Evolutionary conservation across 768 basidiomycete species (phyloP).

Genomic region (Phanerodontia chrysosporium): DNA sequence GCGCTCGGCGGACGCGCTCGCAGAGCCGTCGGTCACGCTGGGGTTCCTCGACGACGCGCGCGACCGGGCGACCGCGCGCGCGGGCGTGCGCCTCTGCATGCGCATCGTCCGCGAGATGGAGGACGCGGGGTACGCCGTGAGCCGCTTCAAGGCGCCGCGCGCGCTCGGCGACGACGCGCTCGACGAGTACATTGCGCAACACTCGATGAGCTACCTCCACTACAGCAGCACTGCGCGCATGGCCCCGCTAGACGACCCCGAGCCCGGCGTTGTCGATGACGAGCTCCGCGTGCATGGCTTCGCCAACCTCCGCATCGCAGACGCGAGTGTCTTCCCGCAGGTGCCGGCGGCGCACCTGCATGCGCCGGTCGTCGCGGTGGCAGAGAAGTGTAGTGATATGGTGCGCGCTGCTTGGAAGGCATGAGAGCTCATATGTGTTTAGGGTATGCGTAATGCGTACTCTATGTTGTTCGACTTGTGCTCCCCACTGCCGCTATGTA

Average conservation of each 20-base stretch:
- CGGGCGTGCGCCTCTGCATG: not conserved
- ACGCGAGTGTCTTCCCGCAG: conserved; percentile 21
- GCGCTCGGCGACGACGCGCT: not conserved
- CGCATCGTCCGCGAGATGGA: not conserved
- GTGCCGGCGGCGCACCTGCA: conserved; percentile 29
- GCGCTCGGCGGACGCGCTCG: not conserved
- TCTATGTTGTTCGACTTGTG: too few species aligned
- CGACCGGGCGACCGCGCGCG: not conserved
- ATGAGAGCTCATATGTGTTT: too few species aligned
- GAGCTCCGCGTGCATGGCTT: conserved; percentile 41
- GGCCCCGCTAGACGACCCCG: conserved; percentile 8
- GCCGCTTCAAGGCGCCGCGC: not conserved
- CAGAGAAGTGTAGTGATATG: conserved; percentile 37
- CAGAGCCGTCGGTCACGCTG: not conserved
- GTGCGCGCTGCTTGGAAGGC: conserved; percentile 9
- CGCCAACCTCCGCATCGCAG: conserved; percentile 33
- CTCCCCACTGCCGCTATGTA: too few species aligned
- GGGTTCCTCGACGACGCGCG: not conserved
- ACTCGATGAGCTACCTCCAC: conserved; percentile 14
- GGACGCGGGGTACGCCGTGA: not conserved
- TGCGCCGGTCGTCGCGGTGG: conserved; percentile 31
- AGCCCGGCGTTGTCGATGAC: conserved; percentile 40
- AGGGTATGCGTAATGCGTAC: too few species aligned
- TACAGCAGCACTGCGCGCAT: conserved; percentile 35
- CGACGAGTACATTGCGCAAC: conserved; percentile 13